Percentiles rank a stretch among this genome's conserved stretches.
phyloP scores from a whole-genome alignment of 352 stramenopile species.

The Phytophthora pisi region DNA sequence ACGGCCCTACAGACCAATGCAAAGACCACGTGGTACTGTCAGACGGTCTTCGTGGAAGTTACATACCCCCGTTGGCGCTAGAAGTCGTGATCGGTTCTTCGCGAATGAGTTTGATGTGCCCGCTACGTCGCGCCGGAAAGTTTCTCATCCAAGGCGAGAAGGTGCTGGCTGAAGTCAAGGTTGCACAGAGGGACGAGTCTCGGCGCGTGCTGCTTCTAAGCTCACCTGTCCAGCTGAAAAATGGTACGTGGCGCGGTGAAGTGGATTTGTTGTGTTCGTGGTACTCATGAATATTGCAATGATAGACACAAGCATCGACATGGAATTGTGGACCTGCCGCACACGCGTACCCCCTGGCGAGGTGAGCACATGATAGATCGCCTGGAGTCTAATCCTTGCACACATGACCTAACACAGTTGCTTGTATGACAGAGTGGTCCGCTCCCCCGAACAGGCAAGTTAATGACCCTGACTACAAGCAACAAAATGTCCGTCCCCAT shows the following conservation, averaged over 20 bases:
- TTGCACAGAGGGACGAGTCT: constrained; percentile 86
- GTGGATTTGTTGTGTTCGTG: not conserved
- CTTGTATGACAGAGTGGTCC: constrained; percentile 35
- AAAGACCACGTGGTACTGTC: constrained; percentile 79
- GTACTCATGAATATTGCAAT: not conserved
- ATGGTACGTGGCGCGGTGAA: constrained; percentile 49
- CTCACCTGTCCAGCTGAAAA: constrained; percentile 90
- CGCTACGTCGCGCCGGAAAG: constrained; percentile 82
- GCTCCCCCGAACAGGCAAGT: constrained; percentile 46
- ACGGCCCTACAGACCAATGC: constrained; percentile 31
- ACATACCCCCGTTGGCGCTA: constrained; percentile 84
- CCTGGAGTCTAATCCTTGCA: not conserved
- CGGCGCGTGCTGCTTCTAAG: constrained; percentile 82
- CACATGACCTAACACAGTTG: constrained; percentile 4
- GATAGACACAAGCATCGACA: constrained; percentile 76
- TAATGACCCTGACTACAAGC: constrained; percentile 58
- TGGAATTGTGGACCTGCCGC: constrained; percentile 81
- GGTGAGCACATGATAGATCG: constrained; percentile 30
- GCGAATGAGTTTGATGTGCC: constrained; percentile 80
- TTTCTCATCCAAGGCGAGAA: constrained; percentile 90
- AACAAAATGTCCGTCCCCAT: constrained; percentile 88
- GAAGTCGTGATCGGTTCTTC: constrained; percentile 81
- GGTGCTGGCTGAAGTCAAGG: constrained; percentile 87
- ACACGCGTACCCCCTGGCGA: constrained; percentile 56
- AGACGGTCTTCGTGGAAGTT: constrained; percentile 76